Conservation (phyloP, 352 stramenopile species). For the Phytophthora pistaciae region DNA sequence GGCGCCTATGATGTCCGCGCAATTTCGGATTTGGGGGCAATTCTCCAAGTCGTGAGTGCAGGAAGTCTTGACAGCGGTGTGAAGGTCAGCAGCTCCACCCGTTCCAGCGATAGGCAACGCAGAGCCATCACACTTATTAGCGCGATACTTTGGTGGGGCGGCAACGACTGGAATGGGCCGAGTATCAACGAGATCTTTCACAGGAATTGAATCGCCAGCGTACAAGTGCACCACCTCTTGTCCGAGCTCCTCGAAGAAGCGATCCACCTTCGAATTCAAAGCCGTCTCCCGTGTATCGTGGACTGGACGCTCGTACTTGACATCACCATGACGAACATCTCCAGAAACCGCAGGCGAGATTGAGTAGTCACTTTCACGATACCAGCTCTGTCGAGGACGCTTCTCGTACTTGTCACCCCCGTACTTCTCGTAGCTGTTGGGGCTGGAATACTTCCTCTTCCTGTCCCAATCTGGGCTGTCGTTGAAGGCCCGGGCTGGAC, state of each 20-base stretch:
- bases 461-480: not conserved
- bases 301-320: not conserved
- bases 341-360: not conserved
- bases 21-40: not conserved
- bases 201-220: not conserved
- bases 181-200: not conserved
- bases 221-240: not conserved
- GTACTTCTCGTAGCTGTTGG: not conserved
- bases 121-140: not conserved
- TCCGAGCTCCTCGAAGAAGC: not conserved
- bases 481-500: not conserved
- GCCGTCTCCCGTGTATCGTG: not conserved
- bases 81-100: not conserved
- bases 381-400: not conserved
- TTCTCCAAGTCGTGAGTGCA: not conserved
- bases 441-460: not conserved
- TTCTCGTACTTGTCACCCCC: not conserved
- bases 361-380: not conserved
- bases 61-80: not conserved
- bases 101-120: not conserved
- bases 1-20: not conserved
- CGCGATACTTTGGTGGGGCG: not conserved
- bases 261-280: not conserved
- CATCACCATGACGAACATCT: not conserved
- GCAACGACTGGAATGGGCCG: not conserved